Base-by-base conservation (phyloP, 768 basidiomycete species). In the Phlebiopsis flavidoalba region DNA sequence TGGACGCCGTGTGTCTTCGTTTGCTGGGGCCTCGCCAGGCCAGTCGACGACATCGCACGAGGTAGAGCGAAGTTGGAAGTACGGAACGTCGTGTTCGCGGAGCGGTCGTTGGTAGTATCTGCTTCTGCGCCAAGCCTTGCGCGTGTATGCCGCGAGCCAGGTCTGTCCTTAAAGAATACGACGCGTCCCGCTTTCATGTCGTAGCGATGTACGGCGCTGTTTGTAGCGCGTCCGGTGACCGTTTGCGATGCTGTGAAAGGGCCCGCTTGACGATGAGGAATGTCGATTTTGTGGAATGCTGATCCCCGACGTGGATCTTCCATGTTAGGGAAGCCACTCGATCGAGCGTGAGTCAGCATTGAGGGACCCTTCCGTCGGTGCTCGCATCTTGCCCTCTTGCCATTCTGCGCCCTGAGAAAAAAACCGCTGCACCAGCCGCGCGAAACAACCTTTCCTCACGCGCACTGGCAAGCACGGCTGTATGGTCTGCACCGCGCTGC, bases 81-180 rank as follows among this genome's bases (percentile, higher is more conserved):
- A 15, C 22, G 19, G 59, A 1, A 54, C 35, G 1, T 14, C 40
- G 24, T 45, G 43, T 11, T 52, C 35, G 6, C 26, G 12, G 22
- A 60, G 35, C n/a, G 4, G 14, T 12, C n/a, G n/a, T 1, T 47
- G 22, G 33, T 54, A 60, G 51, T 50, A 3, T 12, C 45, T 14
- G 53, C 37, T 43, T 61, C 60, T 14, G 36, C n/a, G 15, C n/a
- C 15, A 8, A 31, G 15, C 10, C n/a, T n/a, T 33, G 17, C 40
- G 40, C 17, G 45, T 21, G 47, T 33, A 36, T 17, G 12, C 35
- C 19, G 21, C 11, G 6, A 53, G 43, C 60, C 60, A 61, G 35
- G 43, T 47, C n/a, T n/a, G 31, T 60, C 59, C 53, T 61, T 57
- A 17, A 61, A n/a, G 22, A 33, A 33, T 10, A 57, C 26, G 10